Evolutionary conservation across 305 asterid genomes (phyloP).

Genomic region (Andrographis paniculata): DNA sequence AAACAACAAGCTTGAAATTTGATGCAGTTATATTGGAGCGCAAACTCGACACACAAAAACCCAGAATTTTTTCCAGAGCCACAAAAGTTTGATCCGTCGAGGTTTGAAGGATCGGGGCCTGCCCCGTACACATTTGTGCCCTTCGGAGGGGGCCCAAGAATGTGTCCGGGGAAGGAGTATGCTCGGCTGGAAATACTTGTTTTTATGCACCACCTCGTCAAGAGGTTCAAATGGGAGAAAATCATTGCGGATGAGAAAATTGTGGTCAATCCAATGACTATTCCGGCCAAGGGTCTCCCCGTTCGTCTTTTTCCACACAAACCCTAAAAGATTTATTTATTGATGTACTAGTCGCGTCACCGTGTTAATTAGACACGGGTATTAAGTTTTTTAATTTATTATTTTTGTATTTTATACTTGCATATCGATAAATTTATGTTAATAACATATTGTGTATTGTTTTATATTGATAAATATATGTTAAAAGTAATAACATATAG

Average conservation of each 20-base stretch:
- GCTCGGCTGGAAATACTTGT: constrained; percentile 31
- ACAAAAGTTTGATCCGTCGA: constrained; percentile 44
- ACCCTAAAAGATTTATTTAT: neutral
- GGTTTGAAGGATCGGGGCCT: constrained; percentile 61
- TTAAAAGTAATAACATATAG: too few relatives aligned
- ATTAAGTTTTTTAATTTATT: too few relatives aligned
- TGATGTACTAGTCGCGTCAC: too few relatives aligned
- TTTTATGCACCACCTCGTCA: constrained; percentile 37
- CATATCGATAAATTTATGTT: too few relatives aligned
- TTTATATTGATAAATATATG: too few relatives aligned
- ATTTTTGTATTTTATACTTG: too few relatives aligned
- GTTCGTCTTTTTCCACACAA: constrained; percentile 30
- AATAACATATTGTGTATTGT: too few relatives aligned
- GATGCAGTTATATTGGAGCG: constrained; percentile 59
- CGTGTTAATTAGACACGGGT: too few relatives aligned
- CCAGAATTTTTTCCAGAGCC: constrained; percentile 45
- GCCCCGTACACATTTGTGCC: constrained; percentile 76
- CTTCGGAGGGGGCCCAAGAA: constrained; percentile 72
- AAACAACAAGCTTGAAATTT: neutral
- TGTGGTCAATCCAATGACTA: constrained; percentile 32
- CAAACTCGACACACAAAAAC: constrained; percentile 50
- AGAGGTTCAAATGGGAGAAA: constrained; percentile 33
- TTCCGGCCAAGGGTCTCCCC: constrained; percentile 39
- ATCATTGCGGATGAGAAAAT: constrained; percentile 28
- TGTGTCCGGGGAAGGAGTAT: too few relatives aligned